Conservation (phyloP, 1,284 basidiomycete species). For the Blastosporella zonata region DNA sequence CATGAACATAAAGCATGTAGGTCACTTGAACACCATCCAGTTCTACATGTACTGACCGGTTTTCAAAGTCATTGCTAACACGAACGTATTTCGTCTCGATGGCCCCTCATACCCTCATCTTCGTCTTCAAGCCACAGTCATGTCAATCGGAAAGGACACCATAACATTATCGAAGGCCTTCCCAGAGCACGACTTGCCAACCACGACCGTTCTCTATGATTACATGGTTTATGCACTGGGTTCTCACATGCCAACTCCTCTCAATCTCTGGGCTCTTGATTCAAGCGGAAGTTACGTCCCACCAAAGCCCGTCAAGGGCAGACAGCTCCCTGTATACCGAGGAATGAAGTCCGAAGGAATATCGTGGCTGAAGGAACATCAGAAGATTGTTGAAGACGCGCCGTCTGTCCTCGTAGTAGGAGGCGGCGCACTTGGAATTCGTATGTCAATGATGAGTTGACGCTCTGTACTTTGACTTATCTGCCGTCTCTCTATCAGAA, state of each 20-base stretch:
- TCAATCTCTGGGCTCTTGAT: slow-evolving; percentile 48
- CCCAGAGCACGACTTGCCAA: slow-evolving; percentile 40
- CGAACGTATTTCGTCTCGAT: slow-evolving; percentile 33
- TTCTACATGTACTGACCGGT: not conserved
- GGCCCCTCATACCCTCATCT: slow-evolving; percentile 22
- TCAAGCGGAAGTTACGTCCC: slow-evolving; percentile 7
- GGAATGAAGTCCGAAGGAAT: slow-evolving; percentile 49
- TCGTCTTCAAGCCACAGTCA: slow-evolving; percentile 37
- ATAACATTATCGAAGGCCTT: slow-evolving; percentile 47
- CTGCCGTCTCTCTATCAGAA: slow-evolving; percentile 33
- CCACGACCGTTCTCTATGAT: slow-evolving; percentile 39
- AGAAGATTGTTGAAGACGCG: slow-evolving; percentile 40
- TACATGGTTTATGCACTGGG: slow-evolving; percentile 60
- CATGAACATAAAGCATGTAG: slow-evolving; percentile 74
- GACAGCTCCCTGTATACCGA: slow-evolving; percentile 24
- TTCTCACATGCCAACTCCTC: slow-evolving; percentile 52
- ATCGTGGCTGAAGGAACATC: slow-evolving; percentile 46
- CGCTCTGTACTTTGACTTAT: not conserved
- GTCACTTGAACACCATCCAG: slow-evolving; percentile 16
- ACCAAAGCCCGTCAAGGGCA: slow-evolving; percentile 7
- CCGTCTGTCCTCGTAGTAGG: slow-evolving; percentile 53
- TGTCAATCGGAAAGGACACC: slow-evolving; percentile 38
- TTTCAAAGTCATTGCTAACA: slow-evolving; percentile 60
- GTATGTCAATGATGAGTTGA: slow-evolving; percentile 40
- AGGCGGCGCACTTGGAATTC: slow-evolving; percentile 61